phyloP scores from a whole-genome alignment of 1,139 yeast genomes.

The Protomyces pachydermus region DNA sequence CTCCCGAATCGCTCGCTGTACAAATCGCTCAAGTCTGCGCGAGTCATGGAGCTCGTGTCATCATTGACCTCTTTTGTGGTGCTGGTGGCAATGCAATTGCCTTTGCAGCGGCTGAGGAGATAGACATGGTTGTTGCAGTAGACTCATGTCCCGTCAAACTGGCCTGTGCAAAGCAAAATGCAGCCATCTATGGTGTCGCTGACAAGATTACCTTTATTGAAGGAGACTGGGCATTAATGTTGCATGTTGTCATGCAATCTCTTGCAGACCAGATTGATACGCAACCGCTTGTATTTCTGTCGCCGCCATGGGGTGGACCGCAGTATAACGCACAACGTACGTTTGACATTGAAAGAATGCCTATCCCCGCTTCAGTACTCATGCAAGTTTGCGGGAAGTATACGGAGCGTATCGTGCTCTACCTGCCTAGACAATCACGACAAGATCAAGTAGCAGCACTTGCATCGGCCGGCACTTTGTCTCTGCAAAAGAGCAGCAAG shows the following conservation, averaged over 20 bases:
- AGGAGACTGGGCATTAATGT: constrained; percentile 52
- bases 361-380: constrained; percentile 21
- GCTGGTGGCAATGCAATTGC: constrained; percentile 71
- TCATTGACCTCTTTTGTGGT: constrained; percentile 79
- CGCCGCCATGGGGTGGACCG: constrained; percentile 30
- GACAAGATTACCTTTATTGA: constrained; percentile 47
- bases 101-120: constrained; percentile 9
- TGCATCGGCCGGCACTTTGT: not conserved
- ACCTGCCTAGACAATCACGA: constrained; percentile 25
- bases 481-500: not conserved
- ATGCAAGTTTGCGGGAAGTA: constrained; percentile 4
- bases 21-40: constrained; percentile 50
- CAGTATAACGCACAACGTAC: constrained; percentile 18
- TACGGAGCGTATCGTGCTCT: constrained; percentile 18
- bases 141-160: constrained; percentile 16
- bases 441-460: constrained; percentile 23
- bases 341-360: constrained; percentile 26
- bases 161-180: constrained; percentile 62
- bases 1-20: constrained; percentile 72
- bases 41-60: constrained; percentile 45
- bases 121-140: constrained; percentile 14
- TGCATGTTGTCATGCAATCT: not conserved
- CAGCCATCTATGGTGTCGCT: constrained; percentile 60
- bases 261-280: constrained; percentile 12
- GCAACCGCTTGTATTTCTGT: not conserved